Conservation (phyloP, 805 yeast species). For the Saccharomycopsis oosterbeekiorum region DNA sequence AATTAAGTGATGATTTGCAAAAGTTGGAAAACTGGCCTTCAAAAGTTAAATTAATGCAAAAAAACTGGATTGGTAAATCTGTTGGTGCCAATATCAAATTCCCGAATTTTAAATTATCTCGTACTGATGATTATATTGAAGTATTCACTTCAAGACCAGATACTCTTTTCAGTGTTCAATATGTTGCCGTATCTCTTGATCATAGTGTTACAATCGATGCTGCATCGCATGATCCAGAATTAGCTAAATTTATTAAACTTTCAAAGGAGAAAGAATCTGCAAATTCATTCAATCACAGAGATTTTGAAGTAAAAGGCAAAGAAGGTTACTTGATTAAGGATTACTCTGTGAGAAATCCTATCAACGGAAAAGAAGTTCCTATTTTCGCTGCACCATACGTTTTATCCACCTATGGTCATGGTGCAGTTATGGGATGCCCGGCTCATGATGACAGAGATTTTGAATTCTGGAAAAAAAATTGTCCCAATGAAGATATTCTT, state of each 20-base stretch:
- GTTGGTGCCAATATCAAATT: conserved; percentile 67
- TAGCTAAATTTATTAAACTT: conserved; percentile 37
- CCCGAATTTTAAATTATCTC: conserved; percentile 17
- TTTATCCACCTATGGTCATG: conserved; percentile 70
- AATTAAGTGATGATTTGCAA: conserved; percentile 54
- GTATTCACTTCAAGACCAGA: conserved; percentile 89
- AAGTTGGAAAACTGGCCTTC: conserved; percentile 71
- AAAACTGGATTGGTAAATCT: conserved; percentile 88
- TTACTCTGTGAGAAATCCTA: conserved; percentile 48
- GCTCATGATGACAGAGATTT: conserved; percentile 83
- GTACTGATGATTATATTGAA: conserved; percentile 27
- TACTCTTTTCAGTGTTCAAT: conserved; percentile 76
- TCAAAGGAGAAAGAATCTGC: conserved; percentile 24
- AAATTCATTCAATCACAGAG: conserved; percentile 6
- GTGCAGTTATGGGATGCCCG: conserved; percentile 98
- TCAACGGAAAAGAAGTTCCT: conserved; percentile 41
- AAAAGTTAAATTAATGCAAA: conserved; percentile 83
- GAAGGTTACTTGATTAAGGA: conserved; percentile 47
- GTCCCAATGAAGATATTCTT: conserved; percentile 33
- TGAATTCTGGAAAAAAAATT: conserved; percentile 66
- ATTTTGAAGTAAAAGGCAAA: conserved; percentile 25
- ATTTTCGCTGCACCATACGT: conserved; percentile 90
- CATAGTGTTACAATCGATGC: conserved; percentile 48
- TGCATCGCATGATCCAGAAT: conserved; percentile 29
- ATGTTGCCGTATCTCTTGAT: conserved; percentile 62